A percentile compares a stretch with the other conserved stretches of the same genome.
Conservation (phyloP, 2,329 filamentous ascomycete genomes). For the Tolypocladium ovalisporum region DNA sequence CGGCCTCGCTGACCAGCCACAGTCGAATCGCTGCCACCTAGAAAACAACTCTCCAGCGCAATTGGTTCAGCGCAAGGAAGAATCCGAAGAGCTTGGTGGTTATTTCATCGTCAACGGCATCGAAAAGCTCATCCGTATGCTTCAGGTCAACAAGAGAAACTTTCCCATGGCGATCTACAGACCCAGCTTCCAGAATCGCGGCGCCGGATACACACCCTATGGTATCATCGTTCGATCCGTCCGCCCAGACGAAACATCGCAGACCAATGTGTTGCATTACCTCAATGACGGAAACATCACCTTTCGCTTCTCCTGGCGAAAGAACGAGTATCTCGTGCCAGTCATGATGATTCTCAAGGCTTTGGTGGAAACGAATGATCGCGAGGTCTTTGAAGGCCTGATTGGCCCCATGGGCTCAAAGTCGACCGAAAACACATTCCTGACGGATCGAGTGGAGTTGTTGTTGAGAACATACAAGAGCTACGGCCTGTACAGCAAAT, state of each 20-base stretch:
- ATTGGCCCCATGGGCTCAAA: constrained; percentile 69
- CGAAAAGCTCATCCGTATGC: constrained; percentile 89
- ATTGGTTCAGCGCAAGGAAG: constrained; percentile 80
- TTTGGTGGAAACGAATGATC: constrained; percentile 87
- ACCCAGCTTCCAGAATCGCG: constrained; percentile 80
- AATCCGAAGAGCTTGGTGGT: constrained; percentile 89
- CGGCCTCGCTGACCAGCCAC: not conserved
- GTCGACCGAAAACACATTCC: constrained; percentile 76
- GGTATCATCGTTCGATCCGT: constrained; percentile 89
- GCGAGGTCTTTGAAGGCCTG: constrained; percentile 90
- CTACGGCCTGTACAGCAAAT: constrained; percentile 73
- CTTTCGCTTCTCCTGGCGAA: constrained; percentile 95
- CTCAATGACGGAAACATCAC: constrained; percentile 92
- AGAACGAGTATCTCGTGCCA: constrained; percentile 92
- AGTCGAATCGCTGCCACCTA: constrained; percentile 87
- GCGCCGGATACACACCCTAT: constrained; percentile 75
- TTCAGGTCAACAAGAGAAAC: constrained; percentile 84
- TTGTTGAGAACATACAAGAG: constrained; percentile 87
- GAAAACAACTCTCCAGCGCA: constrained; percentile 73
- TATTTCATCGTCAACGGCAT: constrained; percentile 98
- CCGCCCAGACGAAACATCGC: constrained; percentile 92
- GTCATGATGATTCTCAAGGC: constrained; percentile 97
- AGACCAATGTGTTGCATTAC: constrained; percentile 95
- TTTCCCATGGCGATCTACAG: constrained; percentile 92
- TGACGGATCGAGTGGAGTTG: constrained; percentile 88